Evolutionary conservation across 2,329 filamentous ascomycete genomes (phyloP), one percentile per base, ranked within the genome.

Genomic region (Orbilia quercus): DNA sequence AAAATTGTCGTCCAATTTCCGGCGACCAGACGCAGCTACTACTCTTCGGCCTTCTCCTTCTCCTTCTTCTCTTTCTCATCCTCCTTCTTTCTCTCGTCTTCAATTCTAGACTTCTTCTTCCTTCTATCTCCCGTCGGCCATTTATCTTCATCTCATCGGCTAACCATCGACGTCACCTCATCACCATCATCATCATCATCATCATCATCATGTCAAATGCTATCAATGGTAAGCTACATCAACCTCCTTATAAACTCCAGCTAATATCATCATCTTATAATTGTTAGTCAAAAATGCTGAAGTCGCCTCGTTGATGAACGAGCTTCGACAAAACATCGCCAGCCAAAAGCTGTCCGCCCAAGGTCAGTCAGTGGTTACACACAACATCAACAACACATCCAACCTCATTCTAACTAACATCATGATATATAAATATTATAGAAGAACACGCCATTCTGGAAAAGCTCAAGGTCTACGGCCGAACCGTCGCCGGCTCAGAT

Each of bases 391-490:
- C 65, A 70, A 70, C 65, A 25, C 65, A 59, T 31, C 20, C n/a
- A 18, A 31, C 14, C 14, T 34, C 22, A 4, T 23, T 11, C 20
- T 16, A 11, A n/a, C 25, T 34, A n/a, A 44, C 22, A 18, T 44
- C 53, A 11, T 51, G 9, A 20, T 18, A 22, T 14, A n/a, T 7
- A 42, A 18, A 23, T 31, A 51, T 14, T 18, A 11, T 25, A 72
- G 70, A 62, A n/a, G 59, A 67, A 42, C 51, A 53, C 22, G 47
- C 58, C 3, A 83, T 84, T 11, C 80, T 90, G 2, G 87, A 89
- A 76, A 82, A 92, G 77, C 84, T 97, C 53, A 96, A 96, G 81
- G 83, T 93, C 31, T 86, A 91, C 78, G 90, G 92, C 5, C 88
- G 92, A 72, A 88, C 90, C 77, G 87, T 89, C 6, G 83, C 82